phyloP scores from a whole-genome alignment of 805 yeast species.

The Wickerhamiella occidentalis region DNA sequence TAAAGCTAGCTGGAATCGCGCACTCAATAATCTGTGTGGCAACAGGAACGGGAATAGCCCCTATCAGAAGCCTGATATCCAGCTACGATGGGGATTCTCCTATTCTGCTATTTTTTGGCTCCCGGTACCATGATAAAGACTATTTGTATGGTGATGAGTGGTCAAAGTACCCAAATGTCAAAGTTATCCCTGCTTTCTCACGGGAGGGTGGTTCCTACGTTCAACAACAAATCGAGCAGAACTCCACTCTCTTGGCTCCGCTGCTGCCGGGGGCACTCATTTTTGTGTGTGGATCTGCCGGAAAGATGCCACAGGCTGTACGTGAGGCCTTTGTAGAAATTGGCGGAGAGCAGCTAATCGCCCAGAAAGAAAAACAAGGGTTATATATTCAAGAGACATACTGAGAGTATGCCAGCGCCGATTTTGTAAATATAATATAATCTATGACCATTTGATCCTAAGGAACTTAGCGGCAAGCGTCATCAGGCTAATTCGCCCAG shows the following conservation, averaged over 20 bases:
- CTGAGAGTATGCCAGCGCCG: no score
- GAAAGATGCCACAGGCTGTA: conserved; percentile 85
- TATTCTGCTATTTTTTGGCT: conserved; percentile 60
- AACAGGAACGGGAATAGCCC: conserved; percentile 97
- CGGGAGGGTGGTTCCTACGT: conserved; percentile 50
- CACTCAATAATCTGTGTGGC: conserved; percentile 60
- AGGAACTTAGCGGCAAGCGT: no score
- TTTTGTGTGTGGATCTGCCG: conserved; percentile 86
- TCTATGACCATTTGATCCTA: no score
- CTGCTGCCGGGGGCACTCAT: conserved; percentile 47
- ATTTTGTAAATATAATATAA: no score
- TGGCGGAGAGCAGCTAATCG: conserved; percentile 39
- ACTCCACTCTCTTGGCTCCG: conserved; percentile 39
- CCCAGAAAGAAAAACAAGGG: conserved; percentile 45
- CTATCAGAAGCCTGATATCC: conserved; percentile 57
- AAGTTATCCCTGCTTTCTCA: conserved; percentile 34
- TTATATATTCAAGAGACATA: conserved; percentile 83
- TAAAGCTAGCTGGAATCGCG: conserved; percentile 22
- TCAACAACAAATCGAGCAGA: conserved; percentile 53
- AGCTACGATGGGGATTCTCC: conserved; percentile 21
- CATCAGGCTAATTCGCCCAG: no score
- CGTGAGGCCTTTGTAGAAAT: conserved; percentile 64
- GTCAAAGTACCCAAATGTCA: conserved; percentile 31
- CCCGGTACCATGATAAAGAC: conserved; percentile 54
- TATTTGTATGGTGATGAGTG: conserved; percentile 50